Percentiles rank a stretch among this genome's conserved stretches.
Evolutionary conservation across 208 protist genomes (phyloP).

Genomic region (Balamuthia mandrillaris): DNA sequence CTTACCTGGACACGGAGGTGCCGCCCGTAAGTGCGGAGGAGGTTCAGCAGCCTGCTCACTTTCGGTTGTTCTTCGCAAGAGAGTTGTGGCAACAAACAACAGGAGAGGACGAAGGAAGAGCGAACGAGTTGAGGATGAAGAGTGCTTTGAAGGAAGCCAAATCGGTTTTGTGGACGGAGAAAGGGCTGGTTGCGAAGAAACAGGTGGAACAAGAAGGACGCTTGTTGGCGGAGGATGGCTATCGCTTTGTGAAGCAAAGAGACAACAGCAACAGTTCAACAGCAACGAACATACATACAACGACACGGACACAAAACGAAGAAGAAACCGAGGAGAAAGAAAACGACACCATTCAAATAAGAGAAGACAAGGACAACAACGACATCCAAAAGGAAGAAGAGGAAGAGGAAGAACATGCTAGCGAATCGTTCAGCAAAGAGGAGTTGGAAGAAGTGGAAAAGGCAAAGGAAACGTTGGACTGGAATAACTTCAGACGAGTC

Average conservation of each 20-base stretch:
- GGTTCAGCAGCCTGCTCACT: neutral
- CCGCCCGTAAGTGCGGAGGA: neutral
- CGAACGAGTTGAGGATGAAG: too few species aligned
- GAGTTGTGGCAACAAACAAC: neutral
- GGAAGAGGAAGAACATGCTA: neutral
- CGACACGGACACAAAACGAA: too few species aligned
- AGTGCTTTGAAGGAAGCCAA: neutral
- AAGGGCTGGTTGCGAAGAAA: neutral
- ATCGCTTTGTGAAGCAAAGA: too few species aligned
- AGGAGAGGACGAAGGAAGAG: neutral
- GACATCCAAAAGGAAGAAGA: neutral
- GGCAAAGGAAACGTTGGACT: neutral
- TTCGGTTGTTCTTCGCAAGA: neutral
- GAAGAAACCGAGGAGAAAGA: neutral
- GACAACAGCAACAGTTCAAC: too few species aligned
- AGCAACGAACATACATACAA: too few species aligned
- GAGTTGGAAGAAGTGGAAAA: neutral
- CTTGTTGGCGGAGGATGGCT: too few species aligned
- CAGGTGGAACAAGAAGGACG: neutral
- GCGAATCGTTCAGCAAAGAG: neutral
- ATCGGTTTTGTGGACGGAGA: neutral
- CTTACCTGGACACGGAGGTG: too few species aligned
- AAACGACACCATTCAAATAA: too few species aligned
- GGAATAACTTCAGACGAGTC: neutral
- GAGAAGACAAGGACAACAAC: too few species aligned